These are phyloP conservation scores for Biancaea sappan DNA, from an alignment of 306 rosid genomes.

Conservation along the genomic window DNA sequence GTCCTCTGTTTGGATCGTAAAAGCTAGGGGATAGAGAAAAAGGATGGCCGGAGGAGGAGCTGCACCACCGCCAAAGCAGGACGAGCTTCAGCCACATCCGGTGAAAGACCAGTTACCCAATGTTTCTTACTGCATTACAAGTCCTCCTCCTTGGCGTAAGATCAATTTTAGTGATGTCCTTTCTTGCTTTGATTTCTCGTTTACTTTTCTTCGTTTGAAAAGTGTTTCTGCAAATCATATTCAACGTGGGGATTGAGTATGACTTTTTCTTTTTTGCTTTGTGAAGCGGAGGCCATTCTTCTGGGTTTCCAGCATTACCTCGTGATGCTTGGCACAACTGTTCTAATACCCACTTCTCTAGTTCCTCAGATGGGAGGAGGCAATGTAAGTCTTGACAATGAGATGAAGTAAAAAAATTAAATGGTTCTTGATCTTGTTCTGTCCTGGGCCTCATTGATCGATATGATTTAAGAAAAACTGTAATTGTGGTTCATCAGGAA, in stretches of 20 bases:
- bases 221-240: not conserved
- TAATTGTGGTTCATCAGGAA: conserved; percentile 50
- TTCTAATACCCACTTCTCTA: conserved; percentile 82
- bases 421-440: conserved; percentile 21
- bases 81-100: conserved; percentile 90
- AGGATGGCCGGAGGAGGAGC: conserved; percentile 68
- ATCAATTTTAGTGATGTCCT: conserved; percentile 12
- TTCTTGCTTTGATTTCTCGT: conserved; percentile 2
- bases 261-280: conserved; percentile 33
- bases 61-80: conserved; percentile 89
- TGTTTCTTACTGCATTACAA: conserved; percentile 87
- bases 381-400: conserved; percentile 59
- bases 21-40: conserved; percentile 29
- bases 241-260: conserved; percentile 31
- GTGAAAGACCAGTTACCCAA: conserved; percentile 83
- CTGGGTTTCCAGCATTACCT: conserved; percentile 98
- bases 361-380: conserved; percentile 99
- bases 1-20: conserved; percentile 9
- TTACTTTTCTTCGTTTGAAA: no score
- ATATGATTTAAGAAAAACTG: conserved; percentile 30
- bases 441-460: conserved; percentile 14
- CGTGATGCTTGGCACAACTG: conserved; percentile 98
- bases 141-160: conserved; percentile 99
- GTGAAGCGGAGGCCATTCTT: conserved; percentile 91
- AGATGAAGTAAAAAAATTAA: not conserved